Percentiles rank a stretch among this genome's conserved stretches.
These are phyloP conservation scores for Thinopyrum elongatum DNA, from an alignment of 176 grass and related monocot species.

Conservation along the genomic window DNA sequence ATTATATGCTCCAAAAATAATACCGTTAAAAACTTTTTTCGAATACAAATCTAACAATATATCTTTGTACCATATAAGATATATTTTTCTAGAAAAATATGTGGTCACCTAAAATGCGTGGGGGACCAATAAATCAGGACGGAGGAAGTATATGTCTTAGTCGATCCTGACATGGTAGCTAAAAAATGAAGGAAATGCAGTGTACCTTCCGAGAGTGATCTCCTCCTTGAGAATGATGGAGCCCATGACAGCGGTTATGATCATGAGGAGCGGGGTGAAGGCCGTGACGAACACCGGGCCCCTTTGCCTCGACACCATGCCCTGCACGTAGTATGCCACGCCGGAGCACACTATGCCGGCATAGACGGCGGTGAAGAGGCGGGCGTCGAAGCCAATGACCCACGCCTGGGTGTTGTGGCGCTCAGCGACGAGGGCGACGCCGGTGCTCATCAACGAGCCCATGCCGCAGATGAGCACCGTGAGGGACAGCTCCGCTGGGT, in stretches of 20 bases:
- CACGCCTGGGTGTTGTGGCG: slow-evolving; percentile 53
- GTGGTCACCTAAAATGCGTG: no score
- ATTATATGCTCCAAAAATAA: no score
- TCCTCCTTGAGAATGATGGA: no score
- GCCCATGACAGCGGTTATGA: slow-evolving; percentile 77
- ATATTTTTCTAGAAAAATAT: no score
- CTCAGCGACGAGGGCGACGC: slow-evolving; percentile 66
- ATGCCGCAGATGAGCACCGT: no score
- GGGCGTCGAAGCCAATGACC: slow-evolving; percentile 85
- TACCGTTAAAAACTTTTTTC: no score
- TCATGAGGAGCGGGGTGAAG: slow-evolving; percentile 97
- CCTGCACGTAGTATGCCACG: slow-evolving; percentile 87
- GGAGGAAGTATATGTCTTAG: not conserved
- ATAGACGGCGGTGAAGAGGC: slow-evolving; percentile 78
- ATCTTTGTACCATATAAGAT: no score
- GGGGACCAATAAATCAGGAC: no score
- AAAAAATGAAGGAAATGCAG: not conserved
- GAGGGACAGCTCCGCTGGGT: no score
- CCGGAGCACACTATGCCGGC: slow-evolving; percentile 87
- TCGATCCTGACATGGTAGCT: not conserved
- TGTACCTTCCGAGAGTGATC: slow-evolving; percentile 76
- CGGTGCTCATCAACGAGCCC: not conserved
- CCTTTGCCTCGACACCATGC: slow-evolving; percentile 64
- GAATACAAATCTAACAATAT: no score
- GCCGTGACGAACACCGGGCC: slow-evolving; percentile 93